phyloP scores from a whole-genome alignment of 1,284 basidiomycete genomes.

The Wolfiporia cocos region DNA sequence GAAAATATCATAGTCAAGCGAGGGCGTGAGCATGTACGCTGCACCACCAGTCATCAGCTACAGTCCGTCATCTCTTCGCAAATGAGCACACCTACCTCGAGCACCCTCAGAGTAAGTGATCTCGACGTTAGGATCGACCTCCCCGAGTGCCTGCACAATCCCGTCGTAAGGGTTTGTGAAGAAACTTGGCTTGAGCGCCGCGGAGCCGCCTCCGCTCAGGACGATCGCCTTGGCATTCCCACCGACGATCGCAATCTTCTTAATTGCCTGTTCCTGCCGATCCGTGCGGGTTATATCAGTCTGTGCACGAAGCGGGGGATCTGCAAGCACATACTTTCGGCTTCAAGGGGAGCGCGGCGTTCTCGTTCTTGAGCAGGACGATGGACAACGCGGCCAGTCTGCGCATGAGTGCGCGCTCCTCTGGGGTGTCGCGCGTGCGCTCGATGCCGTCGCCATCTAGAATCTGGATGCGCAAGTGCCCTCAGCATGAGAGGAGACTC shows the following conservation, averaged over 20 bases:
- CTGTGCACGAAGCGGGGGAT: no score
- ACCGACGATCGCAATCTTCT: slow-evolving; percentile 72
- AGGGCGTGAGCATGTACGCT: slow-evolving; percentile 60
- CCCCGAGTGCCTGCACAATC: slow-evolving; percentile 45
- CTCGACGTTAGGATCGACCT: slow-evolving; percentile 37
- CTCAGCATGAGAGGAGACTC: neutral
- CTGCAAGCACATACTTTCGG: slow-evolving; percentile 22
- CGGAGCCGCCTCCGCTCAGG: slow-evolving; percentile 73
- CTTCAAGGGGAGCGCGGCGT: slow-evolving; percentile 53
- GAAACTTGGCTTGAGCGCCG: slow-evolving; percentile 67
- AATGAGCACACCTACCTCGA: slow-evolving; percentile 30
- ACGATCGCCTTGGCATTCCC: slow-evolving; percentile 67
- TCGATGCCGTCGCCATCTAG: slow-evolving; percentile 64
- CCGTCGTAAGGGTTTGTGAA: slow-evolving; percentile 70
- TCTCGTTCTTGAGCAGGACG: slow-evolving; percentile 71
- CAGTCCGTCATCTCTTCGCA: neutral
- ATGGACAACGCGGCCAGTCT: slow-evolving; percentile 59
- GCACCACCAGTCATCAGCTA: neutral
- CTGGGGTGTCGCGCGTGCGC: slow-evolving; percentile 51
- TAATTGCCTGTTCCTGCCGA: slow-evolving; percentile 30
- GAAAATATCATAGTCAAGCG: slow-evolving; percentile 57
- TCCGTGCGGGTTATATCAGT: neutral
- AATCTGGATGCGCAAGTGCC: slow-evolving; percentile 34
- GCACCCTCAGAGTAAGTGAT: slow-evolving; percentile 62
- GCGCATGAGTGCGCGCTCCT: slow-evolving; percentile 57